Evolutionary conservation across 2,329 filamentous ascomycete genomes (phyloP).

Genomic region (Aspergillus pseudoterreus): DNA sequence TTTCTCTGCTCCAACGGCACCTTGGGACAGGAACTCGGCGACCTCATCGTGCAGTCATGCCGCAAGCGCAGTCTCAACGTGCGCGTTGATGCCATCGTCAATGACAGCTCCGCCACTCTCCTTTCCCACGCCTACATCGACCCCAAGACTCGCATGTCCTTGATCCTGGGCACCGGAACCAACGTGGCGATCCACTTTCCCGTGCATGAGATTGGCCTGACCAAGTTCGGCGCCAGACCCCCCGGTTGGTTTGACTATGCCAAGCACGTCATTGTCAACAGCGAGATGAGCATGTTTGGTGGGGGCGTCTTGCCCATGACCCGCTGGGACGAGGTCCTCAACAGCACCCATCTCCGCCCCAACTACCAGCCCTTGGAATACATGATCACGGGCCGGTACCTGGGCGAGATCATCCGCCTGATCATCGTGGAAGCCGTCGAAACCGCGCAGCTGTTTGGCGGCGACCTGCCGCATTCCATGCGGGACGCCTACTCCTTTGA

Average conservation of each 20-base stretch:
- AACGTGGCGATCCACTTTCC: constrained; percentile 63
- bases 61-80: constrained; percentile 53
- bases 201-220: constrained; percentile 48
- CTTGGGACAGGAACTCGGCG: constrained; percentile 57
- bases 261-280: constrained; percentile 62
- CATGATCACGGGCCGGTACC: constrained; percentile 60
- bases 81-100: constrained; percentile 59
- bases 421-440: constrained; percentile 59
- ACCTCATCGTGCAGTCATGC: constrained; percentile 58
- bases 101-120: constrained; percentile 60
- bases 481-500: constrained; percentile 57
- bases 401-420: constrained; percentile 61
- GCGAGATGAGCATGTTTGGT: constrained; percentile 65
- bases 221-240: constrained; percentile 56
- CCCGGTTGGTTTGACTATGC: constrained; percentile 54
- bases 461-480: constrained; percentile 53
- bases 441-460: constrained; percentile 54
- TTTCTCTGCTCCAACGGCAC: constrained; percentile 59
- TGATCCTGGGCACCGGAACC: constrained; percentile 63
- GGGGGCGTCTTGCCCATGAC: constrained; percentile 54
- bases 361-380: constrained; percentile 65
- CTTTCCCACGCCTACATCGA: constrained; percentile 61
- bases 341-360: constrained; percentile 53
- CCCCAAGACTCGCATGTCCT: constrained; percentile 57
- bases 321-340: constrained; percentile 60